These are phyloP conservation scores for Neurospora hispaniola DNA, from an alignment of 495 filamentous ascomycete genomes.

Conservation along the genomic window DNA sequence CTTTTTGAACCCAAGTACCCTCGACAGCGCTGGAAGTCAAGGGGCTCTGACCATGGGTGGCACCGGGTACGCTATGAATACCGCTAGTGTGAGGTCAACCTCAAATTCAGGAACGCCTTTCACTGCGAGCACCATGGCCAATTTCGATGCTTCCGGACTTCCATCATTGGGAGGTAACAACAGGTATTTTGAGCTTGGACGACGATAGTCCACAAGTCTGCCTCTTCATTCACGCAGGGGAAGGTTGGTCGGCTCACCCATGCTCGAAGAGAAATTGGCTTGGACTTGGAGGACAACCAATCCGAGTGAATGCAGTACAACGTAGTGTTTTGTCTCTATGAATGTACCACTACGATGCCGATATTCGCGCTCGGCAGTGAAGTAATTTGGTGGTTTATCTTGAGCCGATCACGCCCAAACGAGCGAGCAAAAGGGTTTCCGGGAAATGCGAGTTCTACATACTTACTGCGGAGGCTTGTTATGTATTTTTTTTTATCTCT, in stretches of 20 bases:
- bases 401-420: neutral
- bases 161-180: constrained; percentile 6
- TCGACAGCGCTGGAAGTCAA: constrained; percentile 27
- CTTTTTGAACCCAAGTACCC: constrained; percentile 27
- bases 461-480: neutral
- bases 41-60: constrained; percentile 11
- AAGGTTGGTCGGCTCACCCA: neutral
- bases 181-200: constrained; percentile 13
- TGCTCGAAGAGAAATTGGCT: neutral
- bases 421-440: neutral
- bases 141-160: constrained; percentile 17
- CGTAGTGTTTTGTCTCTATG: neutral
- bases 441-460: neutral
- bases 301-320: neutral
- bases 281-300: neutral
- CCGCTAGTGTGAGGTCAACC: constrained; percentile 9
- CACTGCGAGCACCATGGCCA: constrained; percentile 8
- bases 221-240: neutral
- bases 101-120: constrained; percentile 13
- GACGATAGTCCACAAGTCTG: constrained; percentile 5
- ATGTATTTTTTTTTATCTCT: neutral
- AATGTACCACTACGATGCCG: neutral
- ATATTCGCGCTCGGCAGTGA: neutral
- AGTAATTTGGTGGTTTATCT: neutral
- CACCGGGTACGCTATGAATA: constrained; percentile 11